Conservation (phyloP, 2,329 filamentous ascomycete genomes). For the Biscogniauxia marginata region DNA sequence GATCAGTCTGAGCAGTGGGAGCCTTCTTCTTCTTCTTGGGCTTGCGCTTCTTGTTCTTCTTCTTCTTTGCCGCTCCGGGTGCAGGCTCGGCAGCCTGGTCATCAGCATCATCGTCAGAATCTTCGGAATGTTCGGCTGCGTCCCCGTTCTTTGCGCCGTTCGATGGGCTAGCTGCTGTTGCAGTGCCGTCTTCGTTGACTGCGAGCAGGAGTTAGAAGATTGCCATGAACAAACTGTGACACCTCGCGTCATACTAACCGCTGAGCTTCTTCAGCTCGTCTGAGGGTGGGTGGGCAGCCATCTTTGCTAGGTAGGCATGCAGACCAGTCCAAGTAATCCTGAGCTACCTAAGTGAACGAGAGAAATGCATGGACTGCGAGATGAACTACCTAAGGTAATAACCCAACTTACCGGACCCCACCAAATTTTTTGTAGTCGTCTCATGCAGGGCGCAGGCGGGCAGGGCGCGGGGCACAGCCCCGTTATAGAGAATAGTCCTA, state of each 20-base stretch:
- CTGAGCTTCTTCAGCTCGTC: constrained; percentile 43
- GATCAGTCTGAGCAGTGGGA: constrained; percentile 71
- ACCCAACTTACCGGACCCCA: not conserved
- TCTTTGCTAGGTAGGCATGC: too few species aligned
- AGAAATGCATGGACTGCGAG: too few species aligned
- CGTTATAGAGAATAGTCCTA: not conserved
- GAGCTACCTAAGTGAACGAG: too few species aligned
- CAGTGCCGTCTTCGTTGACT: constrained; percentile 41
- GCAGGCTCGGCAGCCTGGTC: constrained; percentile 37
- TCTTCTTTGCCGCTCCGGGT: constrained; percentile 51
- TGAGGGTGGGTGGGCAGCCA: constrained; percentile 41
- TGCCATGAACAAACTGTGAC: not conserved
- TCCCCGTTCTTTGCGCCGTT: constrained; percentile 39
- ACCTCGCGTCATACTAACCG: constrained; percentile 27
- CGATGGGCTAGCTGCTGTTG: constrained; percentile 33
- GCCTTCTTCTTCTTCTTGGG: constrained; percentile 68
- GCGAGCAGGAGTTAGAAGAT: constrained; percentile 8
- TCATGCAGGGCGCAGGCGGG: not conserved
- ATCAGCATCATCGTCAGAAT: constrained; percentile 54
- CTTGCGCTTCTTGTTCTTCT: constrained; percentile 82
- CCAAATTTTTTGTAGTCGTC: not conserved
- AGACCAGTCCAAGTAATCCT: too few species aligned
- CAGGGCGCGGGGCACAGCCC: constrained; percentile 1
- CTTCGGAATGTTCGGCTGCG: constrained; percentile 45
- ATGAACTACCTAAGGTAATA: too few species aligned